Evolutionary conservation across 495 filamentous ascomycete species (phyloP), one percentile per base, ranked within the genome.

Genomic region (Chaetomidium leptoderma): DNA sequence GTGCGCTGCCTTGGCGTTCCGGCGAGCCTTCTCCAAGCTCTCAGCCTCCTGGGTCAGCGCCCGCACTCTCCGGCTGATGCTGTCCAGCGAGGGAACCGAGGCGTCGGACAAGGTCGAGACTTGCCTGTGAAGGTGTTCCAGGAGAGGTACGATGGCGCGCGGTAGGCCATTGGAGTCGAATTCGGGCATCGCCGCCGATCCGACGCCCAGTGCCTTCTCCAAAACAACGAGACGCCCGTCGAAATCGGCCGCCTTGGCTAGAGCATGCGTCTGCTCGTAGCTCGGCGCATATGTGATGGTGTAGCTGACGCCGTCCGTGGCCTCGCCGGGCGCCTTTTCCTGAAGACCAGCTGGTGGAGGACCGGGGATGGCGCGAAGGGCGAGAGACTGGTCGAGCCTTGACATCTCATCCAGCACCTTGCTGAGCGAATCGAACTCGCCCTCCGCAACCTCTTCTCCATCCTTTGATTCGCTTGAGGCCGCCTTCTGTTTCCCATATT

Each of bases 181-280:
- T 52, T 87, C 82, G 7, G 87, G 81, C 60, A 89, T 81, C 5
- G 81, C 78, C 6, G 84, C 79, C 13, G 82, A 84, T 13, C 81
- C 85, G 39, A 96, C 79, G 16, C 95, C 95, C 45, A 97, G 82
- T 2, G 85, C 81, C 48, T 83, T 84, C 72, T 99, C 93, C 32
- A 99, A 76, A 8, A 86, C 65, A 0, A 86, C 74, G 4, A 99
- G 78, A 5, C 93, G 85, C 32, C 80, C 76, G 67, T 97, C 93
- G 59, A 97, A 95, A 55, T 92, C 88, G 24, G 91, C 89, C 6
- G 90, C 89, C 65, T 89, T 88, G 19, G 86, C 82, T 13, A 97
- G 79, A 19, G 87, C 77, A 65, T 85, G 83, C 10, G 76, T 82
- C 62, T 84, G 76, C 45, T 85, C 76, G 57, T 83, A 84, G 29